phyloP scores from a whole-genome alignment of 345 rosid genomes.

The Eucalyptus polybractea region DNA sequence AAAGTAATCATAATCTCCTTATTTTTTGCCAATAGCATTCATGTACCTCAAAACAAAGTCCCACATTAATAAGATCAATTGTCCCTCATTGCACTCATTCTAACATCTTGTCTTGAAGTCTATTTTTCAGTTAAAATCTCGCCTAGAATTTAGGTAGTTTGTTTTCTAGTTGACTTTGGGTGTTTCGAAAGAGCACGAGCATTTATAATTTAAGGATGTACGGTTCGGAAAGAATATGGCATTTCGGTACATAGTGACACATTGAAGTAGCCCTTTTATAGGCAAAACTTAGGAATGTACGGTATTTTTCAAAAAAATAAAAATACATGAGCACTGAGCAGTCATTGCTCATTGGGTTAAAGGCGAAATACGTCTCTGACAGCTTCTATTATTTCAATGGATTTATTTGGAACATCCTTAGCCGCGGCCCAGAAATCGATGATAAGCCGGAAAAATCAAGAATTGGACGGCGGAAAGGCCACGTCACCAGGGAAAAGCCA shows the following conservation, averaged over 20 bases:
- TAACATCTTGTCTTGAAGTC: not conserved
- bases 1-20: not conserved
- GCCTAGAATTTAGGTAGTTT: not conserved
- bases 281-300: not conserved
- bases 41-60: not conserved
- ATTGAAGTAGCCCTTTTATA: not conserved
- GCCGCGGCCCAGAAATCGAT: not conserved
- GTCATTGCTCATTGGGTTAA: not conserved
- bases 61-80: not conserved
- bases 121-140: fast-evolving
- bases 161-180: fast-evolving
- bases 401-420: not conserved
- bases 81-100: not conserved
- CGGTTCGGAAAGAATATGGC: not conserved
- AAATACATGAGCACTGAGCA: not conserved
- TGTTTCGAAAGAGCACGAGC: not conserved
- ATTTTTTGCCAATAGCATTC: not conserved
- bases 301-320: fast-evolving
- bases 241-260: not conserved
- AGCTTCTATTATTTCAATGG: not conserved
- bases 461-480: not conserved
- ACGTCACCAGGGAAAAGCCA: not conserved
- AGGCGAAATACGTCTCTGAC: not conserved
- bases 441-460: not conserved
- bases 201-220: no score